These are phyloP conservation scores for Fusarium dlaminii DNA, from an alignment of 2,329 filamentous ascomycete species.

Conservation along the genomic window DNA sequence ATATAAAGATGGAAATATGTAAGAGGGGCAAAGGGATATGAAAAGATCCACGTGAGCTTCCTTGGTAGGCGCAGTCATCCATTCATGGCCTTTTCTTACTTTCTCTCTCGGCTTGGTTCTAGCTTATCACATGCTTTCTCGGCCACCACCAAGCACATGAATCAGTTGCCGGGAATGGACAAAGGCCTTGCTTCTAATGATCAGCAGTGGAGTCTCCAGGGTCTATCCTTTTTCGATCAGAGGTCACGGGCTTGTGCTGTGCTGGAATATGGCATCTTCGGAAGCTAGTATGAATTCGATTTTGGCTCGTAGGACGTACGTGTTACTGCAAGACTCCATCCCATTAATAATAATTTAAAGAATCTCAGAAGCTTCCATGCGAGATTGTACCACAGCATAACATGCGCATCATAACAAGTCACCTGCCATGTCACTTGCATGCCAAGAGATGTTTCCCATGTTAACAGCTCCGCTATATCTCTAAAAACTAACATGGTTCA, in stretches of 20 bases:
- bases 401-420: not conserved
- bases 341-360: not conserved
- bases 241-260: not conserved
- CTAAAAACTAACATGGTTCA: not conserved
- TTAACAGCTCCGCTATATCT: not conserved
- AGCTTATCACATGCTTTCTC: conserved; percentile 39
- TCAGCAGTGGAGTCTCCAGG: conserved; percentile 4
- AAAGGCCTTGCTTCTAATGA: not conserved
- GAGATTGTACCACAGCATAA: not conserved
- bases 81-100: conserved; percentile 19
- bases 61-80: conserved; percentile 27
- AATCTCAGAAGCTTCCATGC: not conserved
- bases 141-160: conserved; percentile 19
- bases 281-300: not conserved
- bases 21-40: not conserved
- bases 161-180: conserved; percentile 18
- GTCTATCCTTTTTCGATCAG: not conserved
- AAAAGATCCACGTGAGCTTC: conserved; percentile 37
- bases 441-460: not conserved
- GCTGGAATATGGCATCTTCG: not conserved
- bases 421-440: not conserved
- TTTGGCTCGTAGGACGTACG: no score
- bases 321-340: not conserved
- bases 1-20: not conserved
- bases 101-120: conserved; percentile 13